Evolutionary conservation across 2,329 filamentous ascomycete species (phyloP), one percentile per base, ranked within the genome.

Genomic region (Tolypocladium tundrense): DNA sequence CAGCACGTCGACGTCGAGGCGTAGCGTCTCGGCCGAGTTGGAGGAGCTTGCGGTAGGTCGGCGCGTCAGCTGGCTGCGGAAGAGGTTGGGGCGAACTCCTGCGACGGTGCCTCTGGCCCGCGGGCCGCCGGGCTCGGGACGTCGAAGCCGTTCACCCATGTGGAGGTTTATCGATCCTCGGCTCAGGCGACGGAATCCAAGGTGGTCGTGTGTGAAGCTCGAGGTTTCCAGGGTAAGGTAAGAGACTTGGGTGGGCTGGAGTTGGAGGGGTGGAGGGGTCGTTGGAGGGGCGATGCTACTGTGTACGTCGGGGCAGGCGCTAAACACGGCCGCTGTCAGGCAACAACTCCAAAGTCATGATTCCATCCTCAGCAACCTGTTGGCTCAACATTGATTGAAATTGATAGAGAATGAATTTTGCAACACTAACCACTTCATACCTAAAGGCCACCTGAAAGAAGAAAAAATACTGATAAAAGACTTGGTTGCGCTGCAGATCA

Each of bases 51-150:
- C 75, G 4, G 82, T 80, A n/a, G 81, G 79, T 33, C 82, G 79
- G 40, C 82, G 77, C 54, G 79, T 81, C 58, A 85, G 75, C 60
- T 84, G 78, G 70, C 75, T 77, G 66, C 84, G 82, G 70, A 86
- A 85, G 57, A 85, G 76, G 70, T 84, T 85, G 61, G 60, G 54
- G 14, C 59, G 62, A 31, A 19, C 51, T 11, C 55, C 55, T 0
- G 55, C 57, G 52, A 43, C 54, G 48, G 54, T 45, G 39, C 54
- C 58, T 55, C 52, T 55, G 45, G 53, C 39, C 56, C 60, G 60
- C 59, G 21, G 14, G 21, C 21, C 27, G 27, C 53, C 57, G 16
- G 39, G 37, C 42, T 55, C 57, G 53, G 37, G 52, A 9, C 53
- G 57, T 50, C 53, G 57, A n/a, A 45, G 39, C 19, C 57, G 57